phyloP scores from a whole-genome alignment of 2,329 filamentous ascomycete genomes.

The Calonectria multiphialidica region DNA sequence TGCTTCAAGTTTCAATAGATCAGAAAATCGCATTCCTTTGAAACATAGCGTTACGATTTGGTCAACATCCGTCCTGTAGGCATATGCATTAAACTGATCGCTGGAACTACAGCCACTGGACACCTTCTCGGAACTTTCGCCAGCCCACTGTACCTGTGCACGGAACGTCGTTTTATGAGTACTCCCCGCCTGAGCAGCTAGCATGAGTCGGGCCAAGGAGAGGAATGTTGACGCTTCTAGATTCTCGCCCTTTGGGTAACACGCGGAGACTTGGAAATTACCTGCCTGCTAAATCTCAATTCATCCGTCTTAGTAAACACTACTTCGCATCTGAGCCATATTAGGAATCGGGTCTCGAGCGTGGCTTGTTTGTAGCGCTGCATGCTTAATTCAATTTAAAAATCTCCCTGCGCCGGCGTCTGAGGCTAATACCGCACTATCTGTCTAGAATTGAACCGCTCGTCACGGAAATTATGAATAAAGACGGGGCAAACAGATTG shows the following conservation, averaged over 20 bases:
- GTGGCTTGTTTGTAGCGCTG: neutral
- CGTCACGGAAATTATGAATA: neutral
- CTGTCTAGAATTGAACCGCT: neutral
- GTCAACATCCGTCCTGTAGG: neutral
- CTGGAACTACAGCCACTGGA: too few relatives aligned
- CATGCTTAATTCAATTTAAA: neutral
- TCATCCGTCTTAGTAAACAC: neutral
- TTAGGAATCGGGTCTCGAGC: neutral
- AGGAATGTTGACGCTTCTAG: too few relatives aligned
- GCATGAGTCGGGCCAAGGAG: too few relatives aligned
- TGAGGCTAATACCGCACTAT: neutral
- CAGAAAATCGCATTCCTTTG: too few relatives aligned
- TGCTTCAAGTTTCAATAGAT: too few relatives aligned
- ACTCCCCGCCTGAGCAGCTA: too few relatives aligned
- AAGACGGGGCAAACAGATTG: neutral
- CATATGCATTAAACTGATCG: too few relatives aligned
- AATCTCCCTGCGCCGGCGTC: neutral
- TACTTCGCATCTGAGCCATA: neutral
- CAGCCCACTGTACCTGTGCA: too few relatives aligned
- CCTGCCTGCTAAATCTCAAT: neutral
- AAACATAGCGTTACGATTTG: neutral
- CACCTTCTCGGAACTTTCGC: too few relatives aligned
- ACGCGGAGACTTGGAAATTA: neutral
- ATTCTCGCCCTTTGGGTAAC: too few relatives aligned
- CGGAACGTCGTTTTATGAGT: too few relatives aligned